phyloP scores from a whole-genome alignment of 2,329 filamentous ascomycete genomes.

The Leptosphaerulina australis region DNA sequence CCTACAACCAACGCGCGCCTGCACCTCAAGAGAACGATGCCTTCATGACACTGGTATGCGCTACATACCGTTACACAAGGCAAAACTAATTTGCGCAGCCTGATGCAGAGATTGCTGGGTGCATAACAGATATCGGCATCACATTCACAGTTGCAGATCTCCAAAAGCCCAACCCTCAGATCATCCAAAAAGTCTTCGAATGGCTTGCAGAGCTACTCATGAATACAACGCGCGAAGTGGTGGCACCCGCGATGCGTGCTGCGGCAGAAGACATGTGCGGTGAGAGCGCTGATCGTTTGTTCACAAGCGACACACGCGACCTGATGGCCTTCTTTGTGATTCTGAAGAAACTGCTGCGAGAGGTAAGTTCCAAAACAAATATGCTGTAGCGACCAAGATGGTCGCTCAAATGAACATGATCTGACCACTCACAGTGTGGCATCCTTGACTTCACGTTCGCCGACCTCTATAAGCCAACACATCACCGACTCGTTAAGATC shows the following conservation, averaged over 20 bases:
- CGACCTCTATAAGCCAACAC: slow-evolving; percentile 88
- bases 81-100: slow-evolving; percentile 53
- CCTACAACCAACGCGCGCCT: slow-evolving; percentile 47
- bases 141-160: slow-evolving; percentile 85
- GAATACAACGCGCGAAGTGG: slow-evolving; percentile 89
- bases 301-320: slow-evolving; percentile 87
- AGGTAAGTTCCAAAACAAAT: slow-evolving; percentile 49
- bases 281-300: slow-evolving; percentile 76
- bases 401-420: neutral
- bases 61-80: neutral
- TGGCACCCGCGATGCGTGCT: slow-evolving; percentile 93
- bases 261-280: slow-evolving; percentile 87
- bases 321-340: slow-evolving; percentile 95
- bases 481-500: slow-evolving; percentile 89
- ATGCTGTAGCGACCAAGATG: neutral
- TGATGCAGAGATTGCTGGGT: slow-evolving; percentile 85
- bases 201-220: slow-evolving; percentile 95
- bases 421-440: slow-evolving; percentile 66
- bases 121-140: slow-evolving; percentile 96
- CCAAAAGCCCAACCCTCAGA: slow-evolving; percentile 89
- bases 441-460: slow-evolving; percentile 93
- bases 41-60: slow-evolving; percentile 58
- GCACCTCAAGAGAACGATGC: slow-evolving; percentile 55
- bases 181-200: slow-evolving; percentile 97
- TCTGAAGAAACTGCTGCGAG: slow-evolving; percentile 76